Evolutionary conservation across 208 protist species (phyloP), one percentile per base, ranked within the genome.

Genomic region (Porcisia hertigi): DNA sequence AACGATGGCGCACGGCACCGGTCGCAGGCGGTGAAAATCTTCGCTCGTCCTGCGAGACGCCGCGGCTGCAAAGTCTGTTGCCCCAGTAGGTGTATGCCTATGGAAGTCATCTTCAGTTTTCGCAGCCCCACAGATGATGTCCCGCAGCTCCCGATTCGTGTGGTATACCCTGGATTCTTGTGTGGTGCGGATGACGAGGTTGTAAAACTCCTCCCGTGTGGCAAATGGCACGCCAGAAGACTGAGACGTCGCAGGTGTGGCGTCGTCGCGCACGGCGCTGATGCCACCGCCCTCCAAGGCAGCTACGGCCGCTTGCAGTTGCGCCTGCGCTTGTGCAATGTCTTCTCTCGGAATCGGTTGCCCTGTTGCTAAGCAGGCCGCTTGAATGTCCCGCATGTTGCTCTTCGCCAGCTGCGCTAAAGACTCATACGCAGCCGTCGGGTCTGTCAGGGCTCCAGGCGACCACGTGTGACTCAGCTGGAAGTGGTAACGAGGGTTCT

Each of bases 401-500:
- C 41, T 20, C 39, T 9, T 52, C 0, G 79, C 73, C 36, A 87
- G 59, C 63, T 65, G 25, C 8, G 60, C 8, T 18, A 77, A 72
- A 1, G 75, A 65, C 62, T 80, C 74, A 69, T 85, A 91, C 62
- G 75, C 64, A 20, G 71, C 74, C 62, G 87, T 86, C 20, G 87
- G 87, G 62, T 91, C 87, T 20, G 86, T 75, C 69, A 83, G 64
- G 2, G 73, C 77, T 3, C 82, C 86, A 16, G 87, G 84, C 63
- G 87, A 86, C 73, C 79, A 84, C 65, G 71, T 81, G 64, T 88
- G 73, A 23, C 59, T 78, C 12, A 79, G 69, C 34, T 87, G 73
- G 75, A 91, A 91, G 75, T 91, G 87, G 45, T 91, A 91, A 43
- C 87, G 84, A 1, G 80, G 79, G 71, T 91, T 85, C 71, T 91